Evolutionary conservation across 331 rosid genomes (phyloP).

Genomic region (Rhamnella rubrinervis): DNA sequence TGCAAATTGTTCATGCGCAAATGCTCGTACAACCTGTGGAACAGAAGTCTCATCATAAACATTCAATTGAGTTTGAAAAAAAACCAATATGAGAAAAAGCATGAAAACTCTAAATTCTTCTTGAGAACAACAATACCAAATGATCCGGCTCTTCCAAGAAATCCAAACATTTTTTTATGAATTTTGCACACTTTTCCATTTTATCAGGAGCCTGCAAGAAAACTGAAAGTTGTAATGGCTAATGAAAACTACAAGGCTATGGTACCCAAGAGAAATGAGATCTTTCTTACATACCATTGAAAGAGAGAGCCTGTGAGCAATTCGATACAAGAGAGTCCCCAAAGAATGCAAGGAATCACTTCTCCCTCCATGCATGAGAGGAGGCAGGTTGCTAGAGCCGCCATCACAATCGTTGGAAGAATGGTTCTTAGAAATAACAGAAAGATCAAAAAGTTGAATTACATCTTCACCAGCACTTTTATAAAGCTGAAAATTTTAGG

Average conservation of each 20-base stretch:
- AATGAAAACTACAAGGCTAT: background rate
- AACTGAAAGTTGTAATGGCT: constrained; percentile 24
- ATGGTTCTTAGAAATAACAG: constrained; percentile 68
- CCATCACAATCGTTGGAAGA: constrained; percentile 61
- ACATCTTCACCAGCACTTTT: constrained; percentile 95
- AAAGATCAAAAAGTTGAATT: constrained; percentile 93
- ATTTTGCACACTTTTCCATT: constrained; percentile 79
- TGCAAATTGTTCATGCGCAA: constrained; percentile 96
- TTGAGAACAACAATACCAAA: constrained; percentile 54
- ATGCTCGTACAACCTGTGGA: constrained; percentile 89
- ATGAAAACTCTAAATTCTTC: constrained; percentile 13
- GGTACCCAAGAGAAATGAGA: constrained; percentile 15
- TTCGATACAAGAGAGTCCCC: constrained; percentile 87
- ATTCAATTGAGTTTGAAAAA: background rate
- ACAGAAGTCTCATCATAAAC: constrained; percentile 6
- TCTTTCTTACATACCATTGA: constrained; percentile 66
- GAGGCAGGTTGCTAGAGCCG: constrained; percentile 67
- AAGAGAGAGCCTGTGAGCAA: constrained; percentile 90
- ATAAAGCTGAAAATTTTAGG: constrained; percentile 66
- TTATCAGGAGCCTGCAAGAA: constrained; percentile 74
- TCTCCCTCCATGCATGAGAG: constrained; percentile 63
- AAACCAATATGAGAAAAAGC: background rate
- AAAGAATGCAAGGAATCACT: constrained; percentile 81
- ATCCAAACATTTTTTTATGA: constrained; percentile 83
- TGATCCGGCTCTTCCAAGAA: constrained; percentile 87